phyloP scores from a whole-genome alignment of 2,329 filamentous ascomycete genomes.

The Fonsecaea multimorphosa region DNA sequence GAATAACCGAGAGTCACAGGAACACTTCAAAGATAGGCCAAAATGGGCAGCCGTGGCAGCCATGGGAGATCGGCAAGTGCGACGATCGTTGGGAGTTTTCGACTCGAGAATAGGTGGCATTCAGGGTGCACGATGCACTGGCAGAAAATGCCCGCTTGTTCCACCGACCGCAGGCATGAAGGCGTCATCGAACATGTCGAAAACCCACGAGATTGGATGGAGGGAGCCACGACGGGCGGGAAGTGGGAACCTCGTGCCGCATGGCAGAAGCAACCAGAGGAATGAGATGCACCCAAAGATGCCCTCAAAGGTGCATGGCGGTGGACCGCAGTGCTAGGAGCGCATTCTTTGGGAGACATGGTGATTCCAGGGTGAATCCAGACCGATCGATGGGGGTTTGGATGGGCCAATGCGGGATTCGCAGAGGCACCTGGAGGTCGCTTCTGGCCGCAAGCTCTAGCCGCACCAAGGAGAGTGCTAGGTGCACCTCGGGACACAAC shows the following conservation, averaged over 20 bases:
- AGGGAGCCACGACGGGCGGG: not conserved
- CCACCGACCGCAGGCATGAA: not conserved
- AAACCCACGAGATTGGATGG: not conserved
- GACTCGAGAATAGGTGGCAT: not conserved
- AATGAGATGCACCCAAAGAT: no score
- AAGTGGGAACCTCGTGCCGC: constrained; percentile 1
- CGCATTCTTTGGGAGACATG: not conserved
- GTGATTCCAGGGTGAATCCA: not conserved
- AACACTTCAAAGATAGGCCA: not conserved
- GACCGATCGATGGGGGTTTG: constrained; percentile 14
- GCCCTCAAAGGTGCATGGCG: no score
- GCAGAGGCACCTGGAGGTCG: not conserved
- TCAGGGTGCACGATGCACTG: no score
- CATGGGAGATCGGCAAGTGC: constrained; percentile 5
- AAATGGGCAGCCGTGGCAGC: not conserved
- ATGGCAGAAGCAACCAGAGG: not conserved
- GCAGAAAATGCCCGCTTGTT: not conserved
- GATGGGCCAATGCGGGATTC: not conserved
- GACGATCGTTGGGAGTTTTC: not conserved
- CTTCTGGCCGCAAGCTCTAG: not conserved
- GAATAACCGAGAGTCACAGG: constrained; percentile 4
- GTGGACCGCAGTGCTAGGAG: not conserved
- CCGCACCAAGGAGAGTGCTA: not conserved
- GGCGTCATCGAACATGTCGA: not conserved
- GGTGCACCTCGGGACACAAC: not conserved